Base-by-base conservation (phyloP, 305 asterid genomes). In the Solanum hybrid region DNA sequence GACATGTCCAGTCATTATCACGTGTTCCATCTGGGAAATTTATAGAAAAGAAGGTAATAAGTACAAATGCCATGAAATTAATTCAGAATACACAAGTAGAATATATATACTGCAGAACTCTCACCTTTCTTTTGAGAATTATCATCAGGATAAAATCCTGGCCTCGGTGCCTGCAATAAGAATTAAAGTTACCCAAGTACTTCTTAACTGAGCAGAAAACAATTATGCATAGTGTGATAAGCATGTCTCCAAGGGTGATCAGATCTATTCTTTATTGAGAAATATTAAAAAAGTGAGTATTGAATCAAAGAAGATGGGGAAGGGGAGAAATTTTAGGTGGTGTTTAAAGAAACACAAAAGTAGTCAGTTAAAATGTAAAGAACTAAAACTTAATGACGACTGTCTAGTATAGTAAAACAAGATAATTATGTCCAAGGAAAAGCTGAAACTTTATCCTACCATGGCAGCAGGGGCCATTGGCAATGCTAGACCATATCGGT, bases 1-100 rank as follows among this genome's bases (percentile, higher is more conserved):
- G 99, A 92, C 99, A 97, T 41, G 92, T 92, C 99, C 98, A 97
- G 91, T 97, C 98, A 90, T 94, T 95, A 92, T 95, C 98, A 79
- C 98, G 97, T 76, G 95, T 91, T 92, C 95, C 99, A 92, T 94
- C 99, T 97, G 90, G 76, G 51, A 10, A 91, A 91, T 87, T 38
- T 82, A 91, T 27, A 90, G 77, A 11, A 91, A 89, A 68, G 87
- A 70, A 65, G 68, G 29, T 22, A 87, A 86, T 84, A 79, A 45
- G 79, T 89, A 51, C 29, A 89, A 78, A 77, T 84, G 51, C 88
- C 88, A 10, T 90, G 90, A 89, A 15, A 84, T 34, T 12, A 89
- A 29, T 91, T 73, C 76, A 88, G 81, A 88, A 65, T 86, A 87
- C 37, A 81, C 17, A 51, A 29, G 39, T 34, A 7, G 37, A 39